Percentiles rank a stretch among this genome's conserved stretches.
phyloP scores from a whole-genome alignment of 2,329 filamentous ascomycete genomes.

The Aspergillus sp. region DNA sequence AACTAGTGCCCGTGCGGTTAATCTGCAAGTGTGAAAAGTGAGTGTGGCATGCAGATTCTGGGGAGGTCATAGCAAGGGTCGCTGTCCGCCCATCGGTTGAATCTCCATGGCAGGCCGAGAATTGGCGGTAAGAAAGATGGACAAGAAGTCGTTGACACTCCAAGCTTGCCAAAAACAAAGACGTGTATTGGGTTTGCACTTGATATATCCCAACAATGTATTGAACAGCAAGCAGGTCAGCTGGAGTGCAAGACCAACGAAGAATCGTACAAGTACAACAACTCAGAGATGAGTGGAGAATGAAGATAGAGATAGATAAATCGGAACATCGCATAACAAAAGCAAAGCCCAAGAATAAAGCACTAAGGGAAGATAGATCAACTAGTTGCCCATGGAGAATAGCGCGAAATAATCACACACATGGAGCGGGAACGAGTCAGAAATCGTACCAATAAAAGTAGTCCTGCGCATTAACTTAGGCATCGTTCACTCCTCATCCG shows the following conservation, averaged over 20 bases:
- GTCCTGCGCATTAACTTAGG: not conserved
- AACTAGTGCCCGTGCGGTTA: slow-evolving; percentile 24
- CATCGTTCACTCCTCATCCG: slow-evolving; percentile 12
- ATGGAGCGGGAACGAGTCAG: slow-evolving; percentile 12
- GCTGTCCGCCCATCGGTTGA: not conserved
- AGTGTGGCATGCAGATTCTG: slow-evolving; percentile 28
- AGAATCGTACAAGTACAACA: not conserved
- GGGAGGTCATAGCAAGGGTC: slow-evolving; percentile 23
- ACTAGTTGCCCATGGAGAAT: slow-evolving; percentile 2
- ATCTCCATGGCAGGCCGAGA: slow-evolving; percentile 26
- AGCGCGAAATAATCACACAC: slow-evolving; percentile 15
- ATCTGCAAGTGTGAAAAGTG: slow-evolving; percentile 14
- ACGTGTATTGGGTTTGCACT: slow-evolving; percentile 20
- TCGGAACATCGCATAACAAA: slow-evolving; percentile 6
- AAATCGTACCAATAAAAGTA: not conserved
- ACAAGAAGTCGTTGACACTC: slow-evolving; percentile 20
- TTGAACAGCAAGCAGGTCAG: not conserved
- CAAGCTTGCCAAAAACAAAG: slow-evolving; percentile 20
- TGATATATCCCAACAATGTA: not conserved
- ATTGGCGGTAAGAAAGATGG: slow-evolving; percentile 28
- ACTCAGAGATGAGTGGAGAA: not conserved
- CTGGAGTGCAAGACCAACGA: not conserved
- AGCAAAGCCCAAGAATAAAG: slow-evolving; percentile 1
- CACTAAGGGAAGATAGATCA: slow-evolving; percentile 8
- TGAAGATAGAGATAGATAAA: not conserved